These are phyloP conservation scores for Pyrus betulifolia DNA, from an alignment of 306 rosid genomes.

Conservation along the genomic window DNA sequence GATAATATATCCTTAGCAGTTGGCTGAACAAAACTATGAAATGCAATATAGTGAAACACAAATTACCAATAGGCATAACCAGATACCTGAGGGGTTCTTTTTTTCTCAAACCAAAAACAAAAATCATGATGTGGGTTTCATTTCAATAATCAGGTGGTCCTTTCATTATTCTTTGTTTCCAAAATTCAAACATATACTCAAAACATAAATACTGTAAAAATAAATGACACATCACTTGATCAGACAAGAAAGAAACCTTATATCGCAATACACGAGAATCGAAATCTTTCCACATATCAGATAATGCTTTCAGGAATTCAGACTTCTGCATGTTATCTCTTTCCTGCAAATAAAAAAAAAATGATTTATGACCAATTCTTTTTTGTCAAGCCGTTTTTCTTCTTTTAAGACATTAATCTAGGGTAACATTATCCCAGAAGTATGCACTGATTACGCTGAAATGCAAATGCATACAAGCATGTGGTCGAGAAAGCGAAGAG, in stretches of 20 bases:
- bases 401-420: conserved; percentile 2
- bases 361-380: not conserved
- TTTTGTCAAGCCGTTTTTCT: not conserved
- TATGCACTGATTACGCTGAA: conserved; percentile 22
- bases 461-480: conserved; percentile 74
- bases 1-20: not conserved
- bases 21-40: not conserved
- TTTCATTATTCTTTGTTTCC: not conserved
- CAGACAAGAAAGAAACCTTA: conserved; percentile 48
- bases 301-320: conserved; percentile 87
- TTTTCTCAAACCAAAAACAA: not conserved
- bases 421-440: conserved; percentile 6
- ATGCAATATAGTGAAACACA: not conserved
- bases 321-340: conserved; percentile 99
- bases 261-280: conserved; percentile 91
- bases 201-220: not conserved
- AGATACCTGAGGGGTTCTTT: not conserved
- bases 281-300: conserved; percentile 99
- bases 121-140: not conserved
- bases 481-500: conserved; percentile 97
- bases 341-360: conserved; percentile 51
- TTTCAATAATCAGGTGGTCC: not conserved
- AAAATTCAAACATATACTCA: not conserved
- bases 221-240: conserved; percentile 5
- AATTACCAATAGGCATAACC: not conserved